A percentile compares a stretch with the other conserved stretches of the same genome.
These are phyloP conservation scores for Amanita thiersii DNA, from an alignment of 768 basidiomycete genomes.

Conservation along the genomic window DNA sequence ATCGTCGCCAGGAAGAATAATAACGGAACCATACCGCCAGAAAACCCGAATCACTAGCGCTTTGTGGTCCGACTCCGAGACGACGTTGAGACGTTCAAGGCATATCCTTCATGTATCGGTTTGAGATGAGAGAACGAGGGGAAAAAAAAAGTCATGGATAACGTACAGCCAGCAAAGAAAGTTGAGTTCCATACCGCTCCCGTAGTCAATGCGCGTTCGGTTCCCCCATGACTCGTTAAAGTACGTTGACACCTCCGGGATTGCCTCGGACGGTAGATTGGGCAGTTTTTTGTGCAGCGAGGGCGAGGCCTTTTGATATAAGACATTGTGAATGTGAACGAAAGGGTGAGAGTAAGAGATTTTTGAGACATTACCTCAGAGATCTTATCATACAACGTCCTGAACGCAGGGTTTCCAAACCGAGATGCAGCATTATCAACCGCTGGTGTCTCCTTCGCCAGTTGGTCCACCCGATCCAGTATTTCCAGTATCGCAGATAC, in stretches of 20 bases:
- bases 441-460: constrained; percentile 69
- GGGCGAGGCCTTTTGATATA: constrained; percentile 35
- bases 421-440: constrained; percentile 86
- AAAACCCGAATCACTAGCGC: constrained; percentile 80
- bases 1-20: neutral
- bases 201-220: constrained; percentile 89
- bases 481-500: constrained; percentile 53
- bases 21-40: constrained; percentile 54
- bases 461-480: constrained; percentile 56
- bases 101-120: constrained; percentile 55
- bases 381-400: constrained; percentile 83
- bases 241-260: constrained; percentile 69
- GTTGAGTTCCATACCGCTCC: constrained; percentile 99
- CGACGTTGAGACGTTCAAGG: constrained; percentile 60
- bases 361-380: constrained; percentile 37
- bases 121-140: neutral
- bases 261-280: constrained; percentile 46
- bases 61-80: constrained; percentile 56
- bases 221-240: constrained; percentile 90
- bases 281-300: constrained; percentile 53
- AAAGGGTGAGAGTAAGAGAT: constrained; percentile 1
- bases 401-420: constrained; percentile 97
- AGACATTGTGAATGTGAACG: neutral
- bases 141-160: neutral
- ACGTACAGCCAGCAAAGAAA: constrained; percentile 94